Evolutionary conservation across 129 eudicot species (phyloP), one percentile per base, ranked within the genome.

Genomic region (Dittrichia graveolens): DNA sequence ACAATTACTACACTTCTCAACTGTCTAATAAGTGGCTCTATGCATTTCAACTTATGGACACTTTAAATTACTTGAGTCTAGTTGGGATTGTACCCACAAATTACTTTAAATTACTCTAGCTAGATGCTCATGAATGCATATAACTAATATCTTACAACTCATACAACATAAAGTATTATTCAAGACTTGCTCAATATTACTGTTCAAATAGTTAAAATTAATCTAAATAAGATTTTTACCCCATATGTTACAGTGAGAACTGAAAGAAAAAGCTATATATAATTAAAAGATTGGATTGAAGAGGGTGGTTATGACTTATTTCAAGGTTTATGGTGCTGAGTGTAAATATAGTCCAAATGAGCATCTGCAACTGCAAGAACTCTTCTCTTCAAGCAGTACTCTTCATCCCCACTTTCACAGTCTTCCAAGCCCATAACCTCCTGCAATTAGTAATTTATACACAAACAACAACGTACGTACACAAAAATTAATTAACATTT

Each of bases 321-420:
- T 75, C 64, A 83, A 78, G 83, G 95, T 62, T 85, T 84, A 62
- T 75, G 88, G 39, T 84, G 89, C 87, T 92, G 97, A 45, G 96
- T 92, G 89, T 92, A 92, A 65, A 92, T 92, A 88, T 92, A 92
- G 74, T 92, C 97, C 86, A 92, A 79, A 83, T 92, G 96, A 76
- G 88, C 97, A 50, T 92, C 97, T 67, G 84, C 83, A 13, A 83
- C 97, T 67, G 84, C 84, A 31, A 84, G 47, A 67, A 77, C 61
- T 65, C 97, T 88, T 61, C 97, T 92, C 61, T 83, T 83, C 14
- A 89, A 67, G 69, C 96, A 24, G 31, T 24, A 89, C 66, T 89
- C 96, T 79, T 88, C 88, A 69, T 89, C 91, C 84, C 77, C 87
- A 77, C 66, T 77, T 52, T 15, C 67, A 81, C 97, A 91, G 1